Conservation (phyloP, 176 grass and related monocot genomes). For the Aegilops tauschii region DNA sequence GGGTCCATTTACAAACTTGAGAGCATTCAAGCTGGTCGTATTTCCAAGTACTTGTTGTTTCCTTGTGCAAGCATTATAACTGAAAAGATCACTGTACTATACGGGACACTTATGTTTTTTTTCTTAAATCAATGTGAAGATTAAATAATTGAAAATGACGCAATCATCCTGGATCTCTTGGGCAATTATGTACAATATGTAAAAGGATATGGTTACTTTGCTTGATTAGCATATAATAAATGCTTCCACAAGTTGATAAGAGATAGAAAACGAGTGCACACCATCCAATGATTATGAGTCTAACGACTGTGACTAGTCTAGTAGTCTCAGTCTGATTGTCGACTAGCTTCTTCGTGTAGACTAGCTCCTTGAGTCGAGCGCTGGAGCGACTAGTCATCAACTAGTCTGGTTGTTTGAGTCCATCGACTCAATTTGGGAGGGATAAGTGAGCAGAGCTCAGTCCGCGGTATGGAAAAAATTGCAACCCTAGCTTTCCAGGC, state of each 20-base stretch:
- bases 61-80: neutral
- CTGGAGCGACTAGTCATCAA: too few relatives aligned
- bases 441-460: too few relatives aligned
- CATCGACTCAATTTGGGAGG: too few relatives aligned
- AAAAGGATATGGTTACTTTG: neutral
- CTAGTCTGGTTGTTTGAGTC: too few relatives aligned
- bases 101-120: neutral
- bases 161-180: neutral
- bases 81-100: neutral
- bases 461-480: too few relatives aligned
- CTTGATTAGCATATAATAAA: neutral
- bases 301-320: too few relatives aligned
- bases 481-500: too few relatives aligned
- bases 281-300: too few relatives aligned
- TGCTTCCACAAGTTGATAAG: neutral
- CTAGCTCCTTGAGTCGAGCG: too few relatives aligned
- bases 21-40: neutral
- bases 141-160: slow-evolving; percentile 1
- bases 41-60: neutral
- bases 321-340: too few relatives aligned
- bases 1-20: neutral
- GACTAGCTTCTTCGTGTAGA: too few relatives aligned
- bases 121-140: neutral
- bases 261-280: neutral
- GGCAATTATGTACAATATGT: neutral